A percentile compares a stretch with the other conserved stretches of the same genome.
These are phyloP conservation scores for Coniella vitis DNA, from an alignment of 2,329 filamentous ascomycete genomes.

Conservation along the genomic window DNA sequence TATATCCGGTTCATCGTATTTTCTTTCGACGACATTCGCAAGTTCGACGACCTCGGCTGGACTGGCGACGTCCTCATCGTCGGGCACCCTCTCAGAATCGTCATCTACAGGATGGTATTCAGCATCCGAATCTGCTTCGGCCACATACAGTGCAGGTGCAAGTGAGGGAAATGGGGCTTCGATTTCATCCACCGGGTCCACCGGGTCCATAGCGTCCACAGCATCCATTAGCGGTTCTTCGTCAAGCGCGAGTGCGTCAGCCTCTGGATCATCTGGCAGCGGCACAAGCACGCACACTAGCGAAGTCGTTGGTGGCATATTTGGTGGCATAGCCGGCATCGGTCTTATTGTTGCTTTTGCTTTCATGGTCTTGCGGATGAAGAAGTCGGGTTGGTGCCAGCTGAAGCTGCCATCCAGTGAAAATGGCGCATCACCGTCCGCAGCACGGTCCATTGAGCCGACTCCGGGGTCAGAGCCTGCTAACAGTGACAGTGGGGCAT, in stretches of 20 bases:
- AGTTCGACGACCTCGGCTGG: constrained; percentile 5
- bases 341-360: constrained; percentile 49
- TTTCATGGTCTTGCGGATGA: constrained; percentile 48
- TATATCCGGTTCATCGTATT: constrained; percentile 22
- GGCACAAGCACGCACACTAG: constrained; percentile 21
- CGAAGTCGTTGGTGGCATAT: constrained; percentile 47
- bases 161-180: constrained; percentile 20
- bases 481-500: constrained; percentile 13
- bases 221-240: constrained; percentile 21
- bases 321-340: constrained; percentile 51
- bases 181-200: constrained; percentile 19
- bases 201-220: constrained; percentile 19
- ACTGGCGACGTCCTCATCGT: constrained; percentile 4
- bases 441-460: constrained; percentile 4
- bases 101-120: constrained; percentile 10
- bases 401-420: constrained; percentile 29
- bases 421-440: constrained; percentile 19
- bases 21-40: constrained; percentile 16
- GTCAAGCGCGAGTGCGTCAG: constrained; percentile 16
- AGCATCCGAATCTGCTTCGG: constrained; percentile 6
- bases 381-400: constrained; percentile 33
- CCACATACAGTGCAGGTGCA: constrained; percentile 11
- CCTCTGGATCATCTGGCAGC: constrained; percentile 18
- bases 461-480: constrained; percentile 13
- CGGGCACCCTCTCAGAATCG: not conserved